Base-by-base conservation (phyloP, 2,329 filamentous ascomycete species). In the Curvularia lunata region DNA sequence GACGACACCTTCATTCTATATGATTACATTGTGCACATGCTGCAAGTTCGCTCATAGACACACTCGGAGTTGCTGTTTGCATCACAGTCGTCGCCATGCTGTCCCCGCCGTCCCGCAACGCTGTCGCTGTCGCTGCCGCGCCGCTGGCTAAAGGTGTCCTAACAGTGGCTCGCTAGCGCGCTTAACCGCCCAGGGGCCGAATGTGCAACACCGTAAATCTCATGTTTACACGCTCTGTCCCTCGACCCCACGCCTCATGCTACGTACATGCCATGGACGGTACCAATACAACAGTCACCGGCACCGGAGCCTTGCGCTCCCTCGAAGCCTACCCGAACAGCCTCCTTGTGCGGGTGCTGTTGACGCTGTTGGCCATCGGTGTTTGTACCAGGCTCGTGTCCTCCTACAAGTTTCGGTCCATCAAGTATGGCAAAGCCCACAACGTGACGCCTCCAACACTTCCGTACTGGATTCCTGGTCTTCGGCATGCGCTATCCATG, bases 381-480 rank as follows among this genome's bases (percentile, higher is more conserved):
- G 5, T 64, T 8, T 61, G 55, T 21, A 66, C 65, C 2, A 56
- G 63, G 27, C 25, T 67, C 1, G 27, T 60, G 13, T 66, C 61
- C 10, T 63, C 48, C 1, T 34, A 65, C 19, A 30, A 47, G 23
- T 68, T 63, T 57, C 48, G 32, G 7, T 32, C 52, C 4, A 41
- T 58, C 40, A 66, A 60, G 28, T 48, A 56, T 25, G 50, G 59
- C 49, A 59, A 48, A 40, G 19, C n/a, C 2, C 41, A 10, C 42
- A 42, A 43, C 40, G 38, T 63, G 37, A 34, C 48, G 4, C 65
- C 61, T 21, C 65, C 65, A 18, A 69, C 65, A 19, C 46, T 63
- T 19, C 65, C 63, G 28, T 64, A 66, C 40, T 67, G 61, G 66
- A 59, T 65, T 6, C 65, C 63, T 4, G 57, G 61, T 4, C 50